Conservation (phyloP, 2,329 filamentous ascomycete species). For the Uncinocarpus reesii region DNA sequence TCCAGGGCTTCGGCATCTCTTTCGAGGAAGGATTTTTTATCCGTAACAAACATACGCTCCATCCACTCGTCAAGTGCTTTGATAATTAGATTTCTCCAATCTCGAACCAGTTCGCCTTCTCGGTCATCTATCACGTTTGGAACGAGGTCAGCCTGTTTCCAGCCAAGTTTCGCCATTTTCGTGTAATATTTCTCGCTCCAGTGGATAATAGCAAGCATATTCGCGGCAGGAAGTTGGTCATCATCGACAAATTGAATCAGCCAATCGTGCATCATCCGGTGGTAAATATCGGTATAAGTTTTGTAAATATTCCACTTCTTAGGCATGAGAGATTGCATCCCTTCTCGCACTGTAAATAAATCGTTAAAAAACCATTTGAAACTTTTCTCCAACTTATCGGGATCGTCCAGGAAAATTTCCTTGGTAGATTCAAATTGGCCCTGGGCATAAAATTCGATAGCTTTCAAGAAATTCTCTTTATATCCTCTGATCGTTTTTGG, state of each 20-base stretch:
- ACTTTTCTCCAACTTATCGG: slow-evolving; percentile 70
- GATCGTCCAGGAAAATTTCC: slow-evolving; percentile 71
- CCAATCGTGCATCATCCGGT: slow-evolving; percentile 91
- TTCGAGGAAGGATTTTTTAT: slow-evolving; percentile 69
- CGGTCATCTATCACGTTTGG: slow-evolving; percentile 86
- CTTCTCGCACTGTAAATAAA: slow-evolving; percentile 83
- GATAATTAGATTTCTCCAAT: slow-evolving; percentile 92
- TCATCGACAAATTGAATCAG: slow-evolving; percentile 74
- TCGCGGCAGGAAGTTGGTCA: slow-evolving; percentile 68
- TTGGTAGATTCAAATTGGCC: slow-evolving; percentile 62
- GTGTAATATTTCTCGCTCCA: slow-evolving; percentile 94
- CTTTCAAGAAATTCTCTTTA: slow-evolving; percentile 86
- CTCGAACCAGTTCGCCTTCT: slow-evolving; percentile 78
- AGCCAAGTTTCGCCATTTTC: slow-evolving; percentile 86
- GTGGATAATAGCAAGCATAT: slow-evolving; percentile 83
- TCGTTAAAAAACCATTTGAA: slow-evolving; percentile 98
- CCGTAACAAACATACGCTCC: slow-evolving; percentile 75
- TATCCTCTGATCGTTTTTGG: slow-evolving; percentile 88
- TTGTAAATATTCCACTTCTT: slow-evolving; percentile 94
- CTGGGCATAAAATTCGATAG: slow-evolving; percentile 63
- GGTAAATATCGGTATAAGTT: slow-evolving; percentile 83
- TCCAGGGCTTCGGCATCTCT: slow-evolving; percentile 73
- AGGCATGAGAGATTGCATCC: slow-evolving; percentile 84
- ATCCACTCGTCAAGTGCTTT: slow-evolving; percentile 96
- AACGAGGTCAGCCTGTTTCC: slow-evolving; percentile 61